Base-by-base conservation (phyloP, 768 basidiomycete genomes). In the Lentinula raphanica region DNA sequence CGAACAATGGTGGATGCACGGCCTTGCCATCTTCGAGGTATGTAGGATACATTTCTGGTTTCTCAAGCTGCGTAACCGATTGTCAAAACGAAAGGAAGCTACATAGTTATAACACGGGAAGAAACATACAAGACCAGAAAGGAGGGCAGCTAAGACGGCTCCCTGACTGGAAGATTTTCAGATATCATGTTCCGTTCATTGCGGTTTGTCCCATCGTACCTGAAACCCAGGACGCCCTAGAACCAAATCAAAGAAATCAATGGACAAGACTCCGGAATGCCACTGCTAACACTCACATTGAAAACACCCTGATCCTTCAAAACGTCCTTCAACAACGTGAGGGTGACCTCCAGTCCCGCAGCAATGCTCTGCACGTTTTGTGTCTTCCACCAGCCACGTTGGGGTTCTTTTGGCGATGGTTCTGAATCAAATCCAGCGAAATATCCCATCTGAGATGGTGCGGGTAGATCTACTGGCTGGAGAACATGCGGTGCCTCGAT, bases 171-270 rank as follows among this genome's bases (percentile, higher is more conserved):
- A 6, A 19, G 19, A 50, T 1, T 35, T 49, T 8, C 32, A 19
- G 12, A 27, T 5, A 19, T 27, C 5, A 46, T 42, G 27, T 21
- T 29, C 15, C 8, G 17, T 32, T 49, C 12, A 59, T n/a, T n/a
- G n/a, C n/a, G n/a, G n/a, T n/a, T n/a, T n/a, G n/a, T n/a, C n/a
- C n/a, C n/a, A n/a, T 58, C 70, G 28, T 28, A 85, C 87, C 89
- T 91, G 67, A 92, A 92, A 5, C 90, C 90, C 65, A 92, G 79
- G 7, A 92, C 81, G 27, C 89, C 90, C 88, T 92, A 63, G 19
- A 40, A 21, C n/a, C n/a, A n/a, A n/a, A n/a, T n/a, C n/a, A n/a
- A n/a, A n/a, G n/a, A n/a, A n/a, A n/a, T n/a, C n/a, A n/a, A n/a
- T n/a, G n/a, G n/a, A n/a, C n/a, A n/a, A n/a, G n/a, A n/a, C n/a